Evolutionary conservation across 805 yeast species (phyloP).

Genomic region (Barnettozyma salicaria): DNA sequence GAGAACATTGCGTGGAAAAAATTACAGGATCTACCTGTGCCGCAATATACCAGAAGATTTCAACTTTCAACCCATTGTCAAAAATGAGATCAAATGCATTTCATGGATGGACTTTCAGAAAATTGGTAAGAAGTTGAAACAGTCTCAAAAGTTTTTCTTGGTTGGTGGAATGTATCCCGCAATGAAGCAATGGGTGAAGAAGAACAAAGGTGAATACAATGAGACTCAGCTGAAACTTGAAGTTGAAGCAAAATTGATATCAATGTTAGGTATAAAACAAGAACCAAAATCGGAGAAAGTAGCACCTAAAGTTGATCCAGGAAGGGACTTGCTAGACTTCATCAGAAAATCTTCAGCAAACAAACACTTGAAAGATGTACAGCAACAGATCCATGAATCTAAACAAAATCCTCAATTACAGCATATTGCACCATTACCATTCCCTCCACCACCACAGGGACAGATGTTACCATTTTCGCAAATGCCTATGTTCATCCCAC

Average conservation of each 20-base stretch:
- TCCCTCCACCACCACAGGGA: constrained; percentile 8
- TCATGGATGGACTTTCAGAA: constrained; percentile 66
- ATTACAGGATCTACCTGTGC: constrained; percentile 74
- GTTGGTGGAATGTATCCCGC: constrained; percentile 38
- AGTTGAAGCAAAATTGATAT: constrained; percentile 62
- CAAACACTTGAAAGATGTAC: constrained; percentile 18
- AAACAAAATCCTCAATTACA: constrained; percentile 8
- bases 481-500: constrained; percentile 2
- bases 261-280: constrained; percentile 51
- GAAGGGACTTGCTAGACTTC: constrained; percentile 67
- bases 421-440: constrained; percentile 6
- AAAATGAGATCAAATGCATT: constrained; percentile 82
- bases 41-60: constrained; percentile 72
- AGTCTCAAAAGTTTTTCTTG: constrained; percentile 31
- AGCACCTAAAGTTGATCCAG: constrained; percentile 49
- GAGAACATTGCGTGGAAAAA: constrained; percentile 75
- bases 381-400: constrained; percentile 9
- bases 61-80: constrained; percentile 71
- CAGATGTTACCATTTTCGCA: constrained; percentile 10
- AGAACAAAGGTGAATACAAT: constrained; percentile 40
- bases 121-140: constrained; percentile 27
- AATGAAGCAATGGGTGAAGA: constrained; percentile 46
- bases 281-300: constrained; percentile 31
- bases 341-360: constrained; percentile 42
- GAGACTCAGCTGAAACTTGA: constrained; percentile 55